Conservation (phyloP, 192 early-diverging fungal species). For the Coemansia sp. region DNA sequence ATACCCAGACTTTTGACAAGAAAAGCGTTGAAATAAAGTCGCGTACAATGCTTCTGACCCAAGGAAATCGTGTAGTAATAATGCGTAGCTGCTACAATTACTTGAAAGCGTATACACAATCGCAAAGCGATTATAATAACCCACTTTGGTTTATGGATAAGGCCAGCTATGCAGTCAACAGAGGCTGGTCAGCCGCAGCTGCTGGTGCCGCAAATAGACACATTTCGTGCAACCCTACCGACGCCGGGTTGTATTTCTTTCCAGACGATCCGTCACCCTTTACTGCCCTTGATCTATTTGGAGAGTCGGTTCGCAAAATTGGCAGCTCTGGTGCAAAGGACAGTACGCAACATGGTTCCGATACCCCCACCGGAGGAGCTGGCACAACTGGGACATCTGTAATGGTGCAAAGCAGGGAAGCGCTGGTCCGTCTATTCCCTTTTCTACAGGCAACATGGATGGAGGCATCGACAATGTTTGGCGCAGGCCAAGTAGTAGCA, state of each 20-base stretch:
- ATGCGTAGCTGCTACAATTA: slow-evolving; percentile 51
- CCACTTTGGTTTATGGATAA: slow-evolving; percentile 41
- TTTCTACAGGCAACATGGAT: slow-evolving; percentile 77
- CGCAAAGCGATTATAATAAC: slow-evolving; percentile 12
- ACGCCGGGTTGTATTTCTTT: slow-evolving; percentile 25
- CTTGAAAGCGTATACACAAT: slow-evolving; percentile 27
- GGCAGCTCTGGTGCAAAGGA: not conserved
- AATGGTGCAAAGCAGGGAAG: slow-evolving; percentile 24
- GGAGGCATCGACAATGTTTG: slow-evolving; percentile 75
- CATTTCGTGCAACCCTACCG: not conserved
- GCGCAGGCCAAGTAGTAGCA: slow-evolving; percentile 46
- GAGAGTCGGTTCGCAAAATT: slow-evolving; percentile 19
- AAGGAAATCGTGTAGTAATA: slow-evolving; percentile 37
- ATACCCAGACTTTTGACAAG: slow-evolving; percentile 13
- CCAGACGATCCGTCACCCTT: slow-evolving; percentile 34
- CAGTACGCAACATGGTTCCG: slow-evolving; percentile 23
- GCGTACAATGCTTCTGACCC: slow-evolving; percentile 33
- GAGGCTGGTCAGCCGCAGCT: not conserved
- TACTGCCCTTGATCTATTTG: slow-evolving; percentile 30
- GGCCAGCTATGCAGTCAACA: not conserved
- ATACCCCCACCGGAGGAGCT: slow-evolving; percentile 10
- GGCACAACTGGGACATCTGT: slow-evolving; percentile 2
- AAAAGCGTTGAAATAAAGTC: slow-evolving; percentile 20
- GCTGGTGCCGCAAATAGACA: not conserved
- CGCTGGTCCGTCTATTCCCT: slow-evolving; percentile 60